These are phyloP conservation scores for Salix dunnii DNA, from an alignment of 345 rosid genomes.

Conservation along the genomic window DNA sequence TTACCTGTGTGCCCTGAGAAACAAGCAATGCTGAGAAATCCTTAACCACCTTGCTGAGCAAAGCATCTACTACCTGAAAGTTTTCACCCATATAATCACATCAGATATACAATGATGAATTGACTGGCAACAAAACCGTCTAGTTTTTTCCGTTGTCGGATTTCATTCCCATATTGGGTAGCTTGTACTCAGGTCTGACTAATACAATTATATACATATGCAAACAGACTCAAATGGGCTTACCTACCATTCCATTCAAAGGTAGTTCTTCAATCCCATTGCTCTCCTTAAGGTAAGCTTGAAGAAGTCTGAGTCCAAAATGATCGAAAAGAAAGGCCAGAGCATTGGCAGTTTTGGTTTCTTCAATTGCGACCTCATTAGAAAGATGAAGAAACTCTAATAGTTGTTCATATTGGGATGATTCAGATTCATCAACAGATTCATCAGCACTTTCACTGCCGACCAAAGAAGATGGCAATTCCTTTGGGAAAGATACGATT, in stretches of 20 bases:
- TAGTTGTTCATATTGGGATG: slow-evolving; percentile 83
- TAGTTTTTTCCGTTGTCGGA: background rate
- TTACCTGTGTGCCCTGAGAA: slow-evolving; percentile 88
- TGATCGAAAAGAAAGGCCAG: slow-evolving; percentile 81
- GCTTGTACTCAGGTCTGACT: background rate
- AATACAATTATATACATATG: background rate
- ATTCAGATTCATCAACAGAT: slow-evolving; percentile 78
- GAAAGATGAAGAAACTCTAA: slow-evolving; percentile 87
- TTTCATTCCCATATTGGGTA: background rate
- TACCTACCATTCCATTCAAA: slow-evolving; percentile 96
- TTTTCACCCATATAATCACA: slow-evolving; percentile 11
- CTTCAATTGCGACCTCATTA: slow-evolving; percentile 65
- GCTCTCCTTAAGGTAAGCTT: slow-evolving; percentile 68
- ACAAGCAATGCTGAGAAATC: slow-evolving; percentile 84
- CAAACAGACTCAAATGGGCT: slow-evolving; percentile 24
- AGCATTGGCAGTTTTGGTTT: slow-evolving; percentile 68
- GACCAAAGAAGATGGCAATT: slow-evolving; percentile 50
- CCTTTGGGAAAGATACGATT: slow-evolving; percentile 74
- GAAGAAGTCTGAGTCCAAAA: slow-evolving; percentile 75
- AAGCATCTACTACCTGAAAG: slow-evolving; percentile 67
- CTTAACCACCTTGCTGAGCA: slow-evolving; percentile 77
- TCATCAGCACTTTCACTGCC: slow-evolving; percentile 84
- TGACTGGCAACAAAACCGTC: background rate
- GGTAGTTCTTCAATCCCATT: slow-evolving; percentile 63
- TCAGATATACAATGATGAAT: background rate